phyloP scores from a whole-genome alignment of 805 yeast genomes.

The Candida yuanshanica region DNA sequence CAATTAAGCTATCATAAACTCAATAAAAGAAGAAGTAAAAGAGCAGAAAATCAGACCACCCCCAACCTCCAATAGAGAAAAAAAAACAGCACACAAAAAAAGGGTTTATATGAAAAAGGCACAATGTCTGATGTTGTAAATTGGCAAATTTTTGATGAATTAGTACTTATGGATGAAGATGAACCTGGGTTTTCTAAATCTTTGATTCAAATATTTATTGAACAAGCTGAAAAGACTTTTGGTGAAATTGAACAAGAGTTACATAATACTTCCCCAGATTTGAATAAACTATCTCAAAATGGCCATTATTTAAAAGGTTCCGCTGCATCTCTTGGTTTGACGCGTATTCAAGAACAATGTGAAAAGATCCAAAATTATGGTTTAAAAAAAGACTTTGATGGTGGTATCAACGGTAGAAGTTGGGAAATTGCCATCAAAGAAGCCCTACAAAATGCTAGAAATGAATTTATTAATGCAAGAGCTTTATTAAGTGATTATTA shows the following conservation, averaged over 20 bases:
- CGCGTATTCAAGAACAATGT: constrained; percentile 77
- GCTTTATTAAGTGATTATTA: constrained; percentile 47
- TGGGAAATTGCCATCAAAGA: constrained; percentile 39
- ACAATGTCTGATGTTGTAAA: constrained; percentile 60
- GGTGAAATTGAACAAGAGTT: constrained; percentile 51
- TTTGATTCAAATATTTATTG: constrained; percentile 77
- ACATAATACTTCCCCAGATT: constrained; percentile 29
- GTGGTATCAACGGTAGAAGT: constrained; percentile 18
- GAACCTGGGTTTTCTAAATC: constrained; percentile 84
- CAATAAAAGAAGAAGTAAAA: no score
- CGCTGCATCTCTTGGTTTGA: constrained; percentile 88
- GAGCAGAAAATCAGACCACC: no score
- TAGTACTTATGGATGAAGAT: constrained; percentile 93
- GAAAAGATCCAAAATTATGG: constrained; percentile 93
- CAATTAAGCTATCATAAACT: background rate
- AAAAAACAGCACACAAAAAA: no score
- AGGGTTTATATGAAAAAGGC: no score
- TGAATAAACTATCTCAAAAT: constrained; percentile 58
- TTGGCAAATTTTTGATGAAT: constrained; percentile 84
- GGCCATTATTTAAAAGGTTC: constrained; percentile 96
- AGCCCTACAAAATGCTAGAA: constrained; percentile 47
- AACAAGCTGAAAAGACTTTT: constrained; percentile 82
- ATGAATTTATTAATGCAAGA: constrained; percentile 45
- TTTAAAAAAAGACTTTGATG: constrained; percentile 29
- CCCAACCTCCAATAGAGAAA: no score